Base-by-base conservation (phyloP, 495 filamentous ascomycete species). In the Collariella sp. region DNA sequence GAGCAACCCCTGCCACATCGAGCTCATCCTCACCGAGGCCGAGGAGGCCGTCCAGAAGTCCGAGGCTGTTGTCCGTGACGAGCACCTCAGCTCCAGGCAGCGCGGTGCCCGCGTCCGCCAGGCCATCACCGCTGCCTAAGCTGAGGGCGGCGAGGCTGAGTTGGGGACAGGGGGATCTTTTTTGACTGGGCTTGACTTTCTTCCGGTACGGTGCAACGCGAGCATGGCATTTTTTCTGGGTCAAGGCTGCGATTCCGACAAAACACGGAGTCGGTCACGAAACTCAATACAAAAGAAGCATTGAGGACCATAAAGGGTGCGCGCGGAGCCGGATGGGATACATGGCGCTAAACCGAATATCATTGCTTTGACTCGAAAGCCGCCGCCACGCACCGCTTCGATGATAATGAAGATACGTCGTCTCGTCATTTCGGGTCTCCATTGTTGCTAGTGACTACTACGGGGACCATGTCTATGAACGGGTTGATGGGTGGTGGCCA, bases 1-100 rank as follows among this genome's bases (percentile, higher is more conserved):
- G 94, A 95, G 89, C 53, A 94, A 96, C 82, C 93, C 93, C 58
- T 99, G 90, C 85, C 93, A 99, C 81, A 93, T 99, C 76, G 93
- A 99, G 79, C 77, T 97, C 55, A 97, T 99, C 84, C 83, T 99
- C 62, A 95, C 94, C 67, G 94, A 99, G 80, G 88, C 80, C 52
- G 83, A 89, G 67, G 93, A 99, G 80, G 79, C 86, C 58, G 85
- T 95, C 58, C 81, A 89, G 76, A 96, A 96, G 81, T 82, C 79
- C 36, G 79, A 83, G 60, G 70, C 78, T 38, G 78, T 82, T 62
- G 79, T 77, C 49, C 75, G 79, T 56, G 79, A 86, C 60, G 63
- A 72, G 43, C 83, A 82, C 65, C 76, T 98, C 65, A 87, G 71
- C 79, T 85, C 87, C 52, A 84, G 89, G 74, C 93, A 96, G 82